These are phyloP conservation scores for Zopfochytrium polystomum DNA, from an alignment of 371 early-diverging fungal species.

Conservation along the genomic window DNA sequence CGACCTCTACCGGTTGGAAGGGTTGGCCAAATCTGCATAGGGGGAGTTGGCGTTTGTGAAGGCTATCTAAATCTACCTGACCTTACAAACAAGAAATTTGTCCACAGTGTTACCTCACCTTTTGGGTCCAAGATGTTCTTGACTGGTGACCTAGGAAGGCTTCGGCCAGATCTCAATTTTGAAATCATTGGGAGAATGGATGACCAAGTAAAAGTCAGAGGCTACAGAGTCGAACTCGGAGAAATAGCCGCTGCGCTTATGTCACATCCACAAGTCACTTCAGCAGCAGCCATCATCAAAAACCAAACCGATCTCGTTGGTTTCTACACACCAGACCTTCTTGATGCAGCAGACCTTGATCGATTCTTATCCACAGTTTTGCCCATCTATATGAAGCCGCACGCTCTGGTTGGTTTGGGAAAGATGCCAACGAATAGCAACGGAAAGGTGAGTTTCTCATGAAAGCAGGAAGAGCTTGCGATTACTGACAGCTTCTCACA, in stretches of 20 bases:
- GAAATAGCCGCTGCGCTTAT: slow-evolving; percentile 8
- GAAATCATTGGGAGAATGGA: slow-evolving; percentile 37
- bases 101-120: no score
- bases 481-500: no score
- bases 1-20: slow-evolving; percentile 18
- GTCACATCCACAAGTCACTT: no score
- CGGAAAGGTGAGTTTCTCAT: slow-evolving; percentile 28
- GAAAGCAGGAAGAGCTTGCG: no score
- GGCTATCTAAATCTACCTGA: slow-evolving; percentile 19
- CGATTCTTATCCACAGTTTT: no score
- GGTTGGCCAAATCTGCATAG: slow-evolving; percentile 27
- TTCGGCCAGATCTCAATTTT: slow-evolving; percentile 11
- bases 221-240: slow-evolving; percentile 22
- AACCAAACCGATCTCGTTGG: no score
- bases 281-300: no score
- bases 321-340: no score
- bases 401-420: slow-evolving; percentile 16
- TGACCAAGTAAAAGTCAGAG: slow-evolving; percentile 44
- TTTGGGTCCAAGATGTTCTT: no score
- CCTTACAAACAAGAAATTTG: not conserved
- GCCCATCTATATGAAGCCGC: slow-evolving; percentile 29
- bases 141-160: slow-evolving; percentile 14
- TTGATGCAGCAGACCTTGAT: no score
- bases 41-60: slow-evolving; percentile 16
- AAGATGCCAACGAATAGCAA: slow-evolving; percentile 22